Conservation (phyloP, 2,329 filamentous ascomycete genomes). For the Allantophomopsis cytisporea region DNA sequence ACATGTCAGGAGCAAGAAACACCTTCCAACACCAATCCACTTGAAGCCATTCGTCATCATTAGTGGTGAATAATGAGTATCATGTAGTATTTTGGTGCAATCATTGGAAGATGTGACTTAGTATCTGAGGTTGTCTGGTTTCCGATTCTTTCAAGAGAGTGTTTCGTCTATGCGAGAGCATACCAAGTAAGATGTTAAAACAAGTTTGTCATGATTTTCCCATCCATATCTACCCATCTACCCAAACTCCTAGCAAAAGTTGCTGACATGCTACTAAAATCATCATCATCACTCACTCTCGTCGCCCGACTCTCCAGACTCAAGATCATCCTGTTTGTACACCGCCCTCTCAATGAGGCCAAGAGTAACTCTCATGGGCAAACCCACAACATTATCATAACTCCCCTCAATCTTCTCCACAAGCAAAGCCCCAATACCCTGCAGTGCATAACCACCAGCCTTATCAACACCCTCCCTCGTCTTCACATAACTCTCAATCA, state of each 20-base stretch:
- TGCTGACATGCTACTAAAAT: background rate
- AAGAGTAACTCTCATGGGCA: constrained; percentile 69
- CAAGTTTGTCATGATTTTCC: too few species aligned
- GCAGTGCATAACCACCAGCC: constrained; percentile 89
- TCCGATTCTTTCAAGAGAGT: too few species aligned
- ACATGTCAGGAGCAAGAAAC: too few species aligned
- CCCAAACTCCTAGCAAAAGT: background rate
- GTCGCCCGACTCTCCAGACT: constrained; percentile 30
- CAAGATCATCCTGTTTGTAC: constrained; percentile 48
- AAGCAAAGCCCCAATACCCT: constrained; percentile 75
- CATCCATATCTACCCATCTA: background rate
- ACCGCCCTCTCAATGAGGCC: constrained; percentile 82
- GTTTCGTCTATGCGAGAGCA: too few species aligned
- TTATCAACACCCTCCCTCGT: constrained; percentile 92
- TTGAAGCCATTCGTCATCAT: too few species aligned
- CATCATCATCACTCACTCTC: constrained; percentile 10
- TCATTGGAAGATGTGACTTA: too few species aligned
- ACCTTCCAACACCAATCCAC: too few species aligned
- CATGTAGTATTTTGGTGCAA: too few species aligned
- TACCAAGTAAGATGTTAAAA: too few species aligned
- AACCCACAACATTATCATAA: constrained; percentile 86
- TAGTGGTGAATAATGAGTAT: too few species aligned
- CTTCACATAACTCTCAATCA: constrained; percentile 60
- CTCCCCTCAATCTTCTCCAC: constrained; percentile 82
- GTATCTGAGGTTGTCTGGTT: too few species aligned